Conservation (phyloP, 345 rosid genomes). For the Eucalyptus curtisii region DNA sequence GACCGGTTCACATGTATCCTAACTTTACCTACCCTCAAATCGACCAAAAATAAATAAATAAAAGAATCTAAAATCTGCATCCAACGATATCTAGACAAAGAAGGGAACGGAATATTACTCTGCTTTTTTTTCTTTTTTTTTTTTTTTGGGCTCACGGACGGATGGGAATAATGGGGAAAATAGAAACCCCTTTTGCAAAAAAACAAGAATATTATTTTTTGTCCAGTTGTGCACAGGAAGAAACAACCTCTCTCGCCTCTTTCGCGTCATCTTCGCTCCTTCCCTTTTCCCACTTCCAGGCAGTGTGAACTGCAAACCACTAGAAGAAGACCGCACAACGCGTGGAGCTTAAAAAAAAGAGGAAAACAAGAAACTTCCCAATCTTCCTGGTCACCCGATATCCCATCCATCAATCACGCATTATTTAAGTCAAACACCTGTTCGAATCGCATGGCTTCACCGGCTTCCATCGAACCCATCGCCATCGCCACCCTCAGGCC, state of each 20-base stretch:
- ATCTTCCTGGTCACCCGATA: neutral
- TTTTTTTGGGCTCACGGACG: neutral
- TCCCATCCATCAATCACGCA: neutral
- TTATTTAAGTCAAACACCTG: neutral
- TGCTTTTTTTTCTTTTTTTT: fast-evolving
- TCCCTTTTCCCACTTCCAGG: neutral
- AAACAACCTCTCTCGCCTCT: fast-evolving
- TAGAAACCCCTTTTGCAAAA: neutral
- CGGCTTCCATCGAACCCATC: neutral
- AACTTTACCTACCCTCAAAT: neutral
- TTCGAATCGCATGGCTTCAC: neutral
- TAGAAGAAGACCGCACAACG: neutral
- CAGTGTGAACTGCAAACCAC: neutral
- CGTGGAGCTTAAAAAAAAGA: neutral
- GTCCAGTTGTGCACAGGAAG: neutral
- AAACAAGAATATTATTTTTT: neutral
- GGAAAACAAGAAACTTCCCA: neutral
- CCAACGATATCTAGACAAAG: neutral
- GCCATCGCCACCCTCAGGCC: neutral
- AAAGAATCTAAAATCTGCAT: neutral
- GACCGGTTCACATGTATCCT: neutral
- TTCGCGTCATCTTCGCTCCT: neutral
- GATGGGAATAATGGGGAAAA: neutral
- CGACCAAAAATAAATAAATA: neutral
- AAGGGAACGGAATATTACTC: neutral